These are phyloP conservation scores for Eimeria sp. DNA, from an alignment of 169 alveolate species.

Conservation along the genomic window DNA sequence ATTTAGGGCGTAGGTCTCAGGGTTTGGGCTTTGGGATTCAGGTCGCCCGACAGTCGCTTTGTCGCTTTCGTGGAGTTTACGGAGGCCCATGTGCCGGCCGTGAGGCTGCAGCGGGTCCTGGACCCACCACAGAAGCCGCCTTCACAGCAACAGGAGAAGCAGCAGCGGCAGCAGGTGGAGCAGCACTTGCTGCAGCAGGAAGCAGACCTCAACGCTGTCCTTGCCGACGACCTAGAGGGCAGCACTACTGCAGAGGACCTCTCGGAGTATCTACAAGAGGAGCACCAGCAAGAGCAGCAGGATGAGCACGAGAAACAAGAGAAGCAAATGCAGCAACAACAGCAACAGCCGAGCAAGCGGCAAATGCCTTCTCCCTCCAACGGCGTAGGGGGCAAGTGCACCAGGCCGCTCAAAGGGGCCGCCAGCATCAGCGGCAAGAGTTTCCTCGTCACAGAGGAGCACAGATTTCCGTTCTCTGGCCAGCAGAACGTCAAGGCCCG, in stretches of 20 bases:
- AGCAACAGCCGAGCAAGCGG: background rate
- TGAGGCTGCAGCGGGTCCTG: too few species aligned
- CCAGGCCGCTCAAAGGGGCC: background rate
- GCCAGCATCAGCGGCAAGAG: constrained; percentile 28
- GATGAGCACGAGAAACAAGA: too few species aligned
- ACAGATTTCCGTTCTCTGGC: constrained; percentile 77
- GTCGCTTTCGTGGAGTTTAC: constrained; percentile 56
- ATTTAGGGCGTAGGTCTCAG: constrained; percentile 5
- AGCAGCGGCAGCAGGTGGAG: too few species aligned
- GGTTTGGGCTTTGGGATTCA: constrained; percentile 28
- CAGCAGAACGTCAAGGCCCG: constrained; percentile 58
- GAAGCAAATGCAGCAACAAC: background rate
- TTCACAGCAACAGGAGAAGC: too few species aligned
- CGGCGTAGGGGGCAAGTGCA: background rate
- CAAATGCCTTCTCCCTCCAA: background rate
- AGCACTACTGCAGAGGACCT: background rate
- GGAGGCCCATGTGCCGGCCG: constrained; percentile 67
- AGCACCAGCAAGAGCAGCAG: constrained; percentile 1
- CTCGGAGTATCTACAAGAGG: background rate
- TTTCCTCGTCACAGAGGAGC: constrained; percentile 44
- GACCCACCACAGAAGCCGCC: too few species aligned
- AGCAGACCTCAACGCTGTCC: background rate
- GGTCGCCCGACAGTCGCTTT: constrained; percentile 73
- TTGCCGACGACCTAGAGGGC: background rate
- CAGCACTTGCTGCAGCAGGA: background rate